Evolutionary conservation across 768 basidiomycete species (phyloP), one percentile per base, ranked within the genome.

Genomic region (Lactarius indigo): DNA sequence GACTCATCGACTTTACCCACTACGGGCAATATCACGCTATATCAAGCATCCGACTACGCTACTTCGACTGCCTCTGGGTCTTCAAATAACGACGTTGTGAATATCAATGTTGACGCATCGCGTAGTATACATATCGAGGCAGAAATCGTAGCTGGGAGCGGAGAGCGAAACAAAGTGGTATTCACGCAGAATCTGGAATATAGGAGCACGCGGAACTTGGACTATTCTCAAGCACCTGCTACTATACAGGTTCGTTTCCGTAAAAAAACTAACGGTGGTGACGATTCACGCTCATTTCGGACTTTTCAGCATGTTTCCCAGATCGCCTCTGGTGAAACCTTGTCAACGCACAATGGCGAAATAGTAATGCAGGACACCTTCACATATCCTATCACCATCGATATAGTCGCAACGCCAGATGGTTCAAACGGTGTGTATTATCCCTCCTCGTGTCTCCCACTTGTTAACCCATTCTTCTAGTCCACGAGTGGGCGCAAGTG

Each of bases 1-100:
- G 88, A 91, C 72, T 74, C 84, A 10, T 89, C 90, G 37, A 76
- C 79, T 1, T 77, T 79, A 72, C 88, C 80, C 4, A 92, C 91
- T 2, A 90, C 85, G 1, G 91, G 91, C 31, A 81, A 78, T 31
- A 90, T 92, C 65, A 86, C 82, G 0, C n/a, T 72, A 10, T 88
- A 91, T 70, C 75, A 81, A 20, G 89, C 79, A 35, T 75, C 83
- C 15, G 83, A 83, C 0, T 91, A 85, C 69, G 86, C 89, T 3
- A 65, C 75, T 47, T 79, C 86, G 5, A 35, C 35, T 35, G 35
- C 10, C 12, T 12, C 10, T 9, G 35, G 12, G 12, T 35, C 12
- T 35, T n/a, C n/a, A n/a, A 35, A 35, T 35, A 3, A 12, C 35
- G 3, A 1, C 12, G 35, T 2, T 35, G 12, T 35, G 12, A 35